These are phyloP conservation scores for Cryphonectria carpinicola DNA, from an alignment of 2,329 filamentous ascomycete species.

Conservation along the genomic window DNA sequence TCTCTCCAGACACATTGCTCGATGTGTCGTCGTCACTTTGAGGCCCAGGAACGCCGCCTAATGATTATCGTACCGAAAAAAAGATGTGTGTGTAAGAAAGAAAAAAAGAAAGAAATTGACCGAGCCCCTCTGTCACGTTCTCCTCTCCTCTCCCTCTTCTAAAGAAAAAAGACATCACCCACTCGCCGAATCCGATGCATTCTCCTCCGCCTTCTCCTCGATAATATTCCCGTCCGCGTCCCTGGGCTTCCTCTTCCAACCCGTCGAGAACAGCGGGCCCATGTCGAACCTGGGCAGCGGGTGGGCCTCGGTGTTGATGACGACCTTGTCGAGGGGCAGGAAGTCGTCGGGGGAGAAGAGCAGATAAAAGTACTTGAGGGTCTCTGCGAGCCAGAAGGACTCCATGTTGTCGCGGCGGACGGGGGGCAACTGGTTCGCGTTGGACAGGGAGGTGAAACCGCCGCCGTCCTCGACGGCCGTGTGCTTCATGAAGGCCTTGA, in stretches of 20 bases:
- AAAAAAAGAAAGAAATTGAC: background rate
- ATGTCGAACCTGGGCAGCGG: slow-evolving; percentile 86
- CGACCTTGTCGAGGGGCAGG: slow-evolving; percentile 81
- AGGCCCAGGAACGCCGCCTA: background rate
- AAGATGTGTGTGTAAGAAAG: too few relatives aligned
- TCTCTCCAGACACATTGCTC: background rate
- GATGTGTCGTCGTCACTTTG: background rate
- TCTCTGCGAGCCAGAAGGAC: slow-evolving; percentile 98
- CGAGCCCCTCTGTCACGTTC: background rate
- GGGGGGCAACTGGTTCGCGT: slow-evolving; percentile 75
- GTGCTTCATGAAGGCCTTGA: slow-evolving; percentile 85
- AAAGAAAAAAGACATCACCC: background rate
- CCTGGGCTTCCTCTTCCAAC: slow-evolving; percentile 75
- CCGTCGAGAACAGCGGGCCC: slow-evolving; percentile 75
- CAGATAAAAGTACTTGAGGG: slow-evolving; percentile 96
- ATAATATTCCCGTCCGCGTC: slow-evolving; percentile 49
- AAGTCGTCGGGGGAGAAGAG: slow-evolving; percentile 85
- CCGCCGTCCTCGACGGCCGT: slow-evolving; percentile 77
- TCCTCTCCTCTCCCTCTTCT: background rate
- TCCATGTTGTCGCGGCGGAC: slow-evolving; percentile 89
- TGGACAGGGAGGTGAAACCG: slow-evolving; percentile 80
- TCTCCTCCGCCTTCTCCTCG: slow-evolving; percentile 5
- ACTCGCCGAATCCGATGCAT: background rate
- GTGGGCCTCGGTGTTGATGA: slow-evolving; percentile 97
- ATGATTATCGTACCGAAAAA: background rate